phyloP scores from a whole-genome alignment of 176 grass and related monocot genomes.

The Urochloa ruziziensis region DNA sequence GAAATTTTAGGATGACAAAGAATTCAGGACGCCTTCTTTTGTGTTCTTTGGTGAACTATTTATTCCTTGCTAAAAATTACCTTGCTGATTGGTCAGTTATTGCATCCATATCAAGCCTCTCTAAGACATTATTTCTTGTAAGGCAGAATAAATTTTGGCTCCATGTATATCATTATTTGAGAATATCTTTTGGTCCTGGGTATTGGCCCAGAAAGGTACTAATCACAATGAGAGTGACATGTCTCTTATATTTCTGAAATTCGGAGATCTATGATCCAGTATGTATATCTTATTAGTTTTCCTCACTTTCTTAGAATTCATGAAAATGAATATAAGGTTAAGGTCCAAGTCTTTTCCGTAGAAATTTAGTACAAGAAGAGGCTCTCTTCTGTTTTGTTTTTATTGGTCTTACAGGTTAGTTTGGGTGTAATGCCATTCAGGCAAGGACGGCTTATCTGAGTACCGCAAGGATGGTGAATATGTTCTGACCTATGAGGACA shows the following conservation, averaged over 20 bases:
- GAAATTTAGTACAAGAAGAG: constrained; percentile 40
- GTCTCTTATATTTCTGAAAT: not conserved
- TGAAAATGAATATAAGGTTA: constrained; percentile 16
- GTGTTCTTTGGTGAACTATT: not conserved
- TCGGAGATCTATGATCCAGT: not conserved
- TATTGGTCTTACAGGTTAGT: constrained; percentile 60
- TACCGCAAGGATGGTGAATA: constrained; percentile 66
- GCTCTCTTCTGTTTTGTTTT: constrained; percentile 49
- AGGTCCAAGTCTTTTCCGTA: not conserved
- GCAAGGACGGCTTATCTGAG: constrained; percentile 62
- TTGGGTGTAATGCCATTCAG: constrained; percentile 61
- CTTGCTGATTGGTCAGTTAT: constrained; percentile 3
- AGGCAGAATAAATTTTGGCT: not conserved
- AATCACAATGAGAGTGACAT: not conserved
- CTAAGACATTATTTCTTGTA: constrained; percentile 2
- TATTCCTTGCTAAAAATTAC: not conserved
- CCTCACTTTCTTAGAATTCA: not conserved
- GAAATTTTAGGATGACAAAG: not conserved
- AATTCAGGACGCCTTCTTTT: not conserved
- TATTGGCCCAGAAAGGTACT: not conserved
- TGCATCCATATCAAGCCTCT: not conserved
- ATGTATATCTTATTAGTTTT: not conserved
- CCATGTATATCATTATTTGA: constrained; percentile 1
- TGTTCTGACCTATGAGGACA: constrained; percentile 91
- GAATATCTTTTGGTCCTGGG: not conserved